A percentile compares a stretch with the other conserved stretches of the same genome.
These are phyloP conservation scores for Panicum miliaceum DNA, from an alignment of 176 grass and related monocot genomes.

Conservation along the genomic window DNA sequence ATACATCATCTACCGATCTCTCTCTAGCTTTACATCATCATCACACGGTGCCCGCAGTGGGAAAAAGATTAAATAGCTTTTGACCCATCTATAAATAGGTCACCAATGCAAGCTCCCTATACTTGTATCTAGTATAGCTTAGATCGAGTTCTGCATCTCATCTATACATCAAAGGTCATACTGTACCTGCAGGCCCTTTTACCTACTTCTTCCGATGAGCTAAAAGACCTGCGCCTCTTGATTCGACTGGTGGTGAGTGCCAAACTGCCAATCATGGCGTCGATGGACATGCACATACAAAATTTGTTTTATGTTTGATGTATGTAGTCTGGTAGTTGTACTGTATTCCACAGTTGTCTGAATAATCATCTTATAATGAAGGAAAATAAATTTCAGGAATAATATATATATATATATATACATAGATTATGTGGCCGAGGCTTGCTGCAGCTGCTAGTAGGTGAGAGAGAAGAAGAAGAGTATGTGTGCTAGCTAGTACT, in stretches of 20 bases:
- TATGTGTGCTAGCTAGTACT: not conserved
- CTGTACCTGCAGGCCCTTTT: too few relatives aligned
- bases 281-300: not conserved
- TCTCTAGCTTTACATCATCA: not conserved
- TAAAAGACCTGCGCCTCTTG: not conserved
- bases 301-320: not conserved
- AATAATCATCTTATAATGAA: too few relatives aligned
- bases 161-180: too few relatives aligned
- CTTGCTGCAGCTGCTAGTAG: constrained; percentile 10
- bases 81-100: constrained; percentile 29
- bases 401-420: too few relatives aligned
- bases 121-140: not conserved
- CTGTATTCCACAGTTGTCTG: too few relatives aligned
- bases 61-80: not conserved
- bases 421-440: too few relatives aligned
- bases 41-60: too few relatives aligned
- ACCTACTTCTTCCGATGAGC: too few relatives aligned
- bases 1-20: too few relatives aligned
- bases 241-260: not conserved
- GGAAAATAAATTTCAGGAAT: too few relatives aligned
- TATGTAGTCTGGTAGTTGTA: too few relatives aligned
- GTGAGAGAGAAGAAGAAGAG: not conserved
- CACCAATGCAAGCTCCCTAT: not conserved
- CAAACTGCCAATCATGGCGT: not conserved
- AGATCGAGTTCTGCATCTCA: too few relatives aligned